Base-by-base conservation (phyloP, 192 early-diverging fungal species). In the Mortierella claussenii region DNA sequence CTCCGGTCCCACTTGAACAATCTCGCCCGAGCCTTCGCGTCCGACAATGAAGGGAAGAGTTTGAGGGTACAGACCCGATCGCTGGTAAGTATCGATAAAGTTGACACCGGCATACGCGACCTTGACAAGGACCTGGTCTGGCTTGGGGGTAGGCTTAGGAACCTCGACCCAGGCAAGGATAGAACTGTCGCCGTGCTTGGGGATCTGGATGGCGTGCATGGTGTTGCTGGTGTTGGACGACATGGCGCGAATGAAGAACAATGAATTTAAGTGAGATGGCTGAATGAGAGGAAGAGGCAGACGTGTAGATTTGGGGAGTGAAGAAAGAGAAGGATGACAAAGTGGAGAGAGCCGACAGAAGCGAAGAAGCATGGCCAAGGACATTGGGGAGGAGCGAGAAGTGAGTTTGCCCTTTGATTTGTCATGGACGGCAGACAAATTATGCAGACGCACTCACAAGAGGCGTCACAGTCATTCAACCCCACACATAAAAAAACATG, bases 71-170 rank as follows among this genome's bases (percentile, higher is more conserved):
- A 93, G 79, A 32, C 95, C 95, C 15, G 82, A 82, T 51, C 95
- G 90, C 47, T 93, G 93, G 78, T 96, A 95, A 0, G 90, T 97
- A 78, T 98, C 96, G 57, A 97, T 94, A 50, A 89, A 94, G 82
- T 97, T 98, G 40, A 98, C 86, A 5, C 95, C 95, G 12, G 89
- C 82, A 51, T 80, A 91, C 1, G 82, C 68, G 81, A 95, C 95
- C 54, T 86, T 84, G 45, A 97, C 86, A n/a, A 96, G 78, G 8
- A 96, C 62, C 28, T 89, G 81, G 20, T 85, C 82, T 2, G 80
- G 64, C 20, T 79, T 82, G 8, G 80, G 69, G 12, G 58, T 56
- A 2, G 91, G 91, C 36, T 61, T 78, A 20, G 87, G 83, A 3
- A 83, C 51, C 13, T 80, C 53, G 21, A 78, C 83, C 32, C 84